A percentile compares a stretch with the other conserved stretches of the same genome.
Conservation (phyloP, 1,284 basidiomycete species). For the Rhizopogon parksii region DNA sequence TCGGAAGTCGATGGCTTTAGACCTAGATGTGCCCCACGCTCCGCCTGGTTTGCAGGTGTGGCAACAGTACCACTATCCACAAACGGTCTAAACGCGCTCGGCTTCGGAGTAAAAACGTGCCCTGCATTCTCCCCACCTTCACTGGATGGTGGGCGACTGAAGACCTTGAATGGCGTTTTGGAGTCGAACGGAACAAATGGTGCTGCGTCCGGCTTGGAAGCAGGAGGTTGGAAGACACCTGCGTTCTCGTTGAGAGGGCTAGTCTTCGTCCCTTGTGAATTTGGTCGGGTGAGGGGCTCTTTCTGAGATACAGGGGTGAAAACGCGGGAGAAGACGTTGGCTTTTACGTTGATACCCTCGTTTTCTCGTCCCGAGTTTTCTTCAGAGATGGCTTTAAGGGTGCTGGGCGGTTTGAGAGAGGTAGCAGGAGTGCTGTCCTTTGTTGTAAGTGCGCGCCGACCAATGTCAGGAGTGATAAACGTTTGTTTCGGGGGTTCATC, state of each 20-base stretch:
- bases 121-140: constrained; percentile 32
- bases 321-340: constrained; percentile 50
- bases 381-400: constrained; percentile 25
- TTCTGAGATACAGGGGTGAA: constrained; percentile 50
- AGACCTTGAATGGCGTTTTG: constrained; percentile 62
- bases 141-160: constrained; percentile 51
- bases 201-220: constrained; percentile 16
- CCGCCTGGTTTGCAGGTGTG: constrained; percentile 35
- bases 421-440: constrained; percentile 15
- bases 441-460: constrained; percentile 31
- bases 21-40: constrained; percentile 19
- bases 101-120: constrained; percentile 39
- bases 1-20: constrained; percentile 18
- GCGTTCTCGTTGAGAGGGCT: constrained; percentile 15
- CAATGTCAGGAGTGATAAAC: constrained; percentile 19
- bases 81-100: constrained; percentile 41
- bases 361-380: constrained; percentile 18
- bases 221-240: constrained; percentile 17
- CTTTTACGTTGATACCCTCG: constrained; percentile 11
- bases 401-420: constrained; percentile 23
- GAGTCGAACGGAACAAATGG: constrained; percentile 48
- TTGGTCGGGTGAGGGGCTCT: constrained; percentile 25
- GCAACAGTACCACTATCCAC: constrained; percentile 29
- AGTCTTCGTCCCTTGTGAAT: constrained; percentile 15
- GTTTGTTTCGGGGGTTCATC: constrained; percentile 1